Base-by-base conservation (phyloP, 208 protist species). In the Trypanosoma platydactyli region DNA sequence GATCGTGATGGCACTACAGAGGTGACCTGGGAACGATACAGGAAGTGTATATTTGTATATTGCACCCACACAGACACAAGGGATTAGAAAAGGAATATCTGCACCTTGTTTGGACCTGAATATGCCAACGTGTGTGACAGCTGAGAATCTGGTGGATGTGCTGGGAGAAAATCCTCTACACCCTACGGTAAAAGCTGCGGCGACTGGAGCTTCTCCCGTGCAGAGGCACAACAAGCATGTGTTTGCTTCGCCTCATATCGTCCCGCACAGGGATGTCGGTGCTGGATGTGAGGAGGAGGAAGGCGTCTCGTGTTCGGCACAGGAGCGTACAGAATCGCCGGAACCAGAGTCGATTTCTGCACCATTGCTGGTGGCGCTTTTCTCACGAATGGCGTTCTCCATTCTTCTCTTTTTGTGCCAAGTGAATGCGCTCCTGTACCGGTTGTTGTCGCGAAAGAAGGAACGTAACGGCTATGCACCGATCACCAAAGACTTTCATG, bases 401-500 rank as follows among this genome's bases (percentile, higher is more conserved):
- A 12, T 75, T 1, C 57, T 96, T 18, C 63, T 89, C 30, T 38
- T 82, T n/a, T 76, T 93, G 24, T 81, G 74, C 30, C 59, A 83
- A 35, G 44, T 85, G 27, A 72, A 81, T 20, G 87, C 92, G 51
- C 54, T 81, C 16, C 91, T 79, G 54, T 73, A 79, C 30, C 63
- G 73, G 57, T 48, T 93, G 35, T 88, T 88, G 57, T 27, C n/a
- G 1, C 42, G 44, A 18, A 53, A 49, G 22, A 58, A 56, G 7
- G 42, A 72, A 24, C 72, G 69, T 13, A 64, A 73, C 35, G 96
- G 95, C 38, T 98, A 98, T 71, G 94, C 95, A n/a, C 97, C 98
- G 41, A 80, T 99, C n/a, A 83, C 97, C 57, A 88, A 86, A 54
- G 84, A 91, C 67, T 98, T 98, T 65, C 97, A 99, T 62, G 76